A percentile compares a stretch with the other conserved stretches of the same genome.
These are phyloP conservation scores for Clarireedia homoeocarpa DNA, from an alignment of 2,329 filamentous ascomycete genomes.

Conservation along the genomic window DNA sequence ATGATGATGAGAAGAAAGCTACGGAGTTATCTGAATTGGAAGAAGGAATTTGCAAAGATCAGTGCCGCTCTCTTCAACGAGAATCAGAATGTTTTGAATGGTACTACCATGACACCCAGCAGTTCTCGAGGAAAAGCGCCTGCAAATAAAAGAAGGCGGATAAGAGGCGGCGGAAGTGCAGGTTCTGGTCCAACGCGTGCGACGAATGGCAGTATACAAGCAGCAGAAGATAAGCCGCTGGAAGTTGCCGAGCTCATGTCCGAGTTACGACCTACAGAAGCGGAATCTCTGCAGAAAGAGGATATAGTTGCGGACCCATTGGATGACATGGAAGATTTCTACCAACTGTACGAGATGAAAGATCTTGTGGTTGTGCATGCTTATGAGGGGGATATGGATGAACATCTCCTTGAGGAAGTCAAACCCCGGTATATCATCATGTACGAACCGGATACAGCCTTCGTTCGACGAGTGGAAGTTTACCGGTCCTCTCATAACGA, in stretches of 20 bases:
- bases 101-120: constrained; percentile 47
- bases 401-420: constrained; percentile 90
- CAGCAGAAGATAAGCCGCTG: constrained; percentile 73
- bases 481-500: constrained; percentile 92
- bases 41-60: constrained; percentile 78
- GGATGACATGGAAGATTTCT: constrained; percentile 87
- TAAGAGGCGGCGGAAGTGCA: constrained; percentile 67
- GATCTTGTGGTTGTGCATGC: constrained; percentile 85
- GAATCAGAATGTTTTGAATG: constrained; percentile 68
- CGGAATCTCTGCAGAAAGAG: constrained; percentile 66
- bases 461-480: constrained; percentile 89
- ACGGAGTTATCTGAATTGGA: constrained; percentile 84
- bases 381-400: constrained; percentile 92
- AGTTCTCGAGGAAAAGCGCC: constrained; percentile 53
- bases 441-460: constrained; percentile 94
- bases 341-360: constrained; percentile 84
- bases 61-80: constrained; percentile 71
- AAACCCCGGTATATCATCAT: constrained; percentile 94
- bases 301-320: constrained; percentile 72
- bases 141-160: constrained; percentile 75
- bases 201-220: constrained; percentile 65
- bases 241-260: constrained; percentile 79
- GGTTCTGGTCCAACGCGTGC: constrained; percentile 53
- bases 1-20: constrained; percentile 89
- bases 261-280: constrained; percentile 73